Evolutionary conservation across 2,329 filamentous ascomycete species (phyloP).

Genomic region (Karstenula rhodostoma): DNA sequence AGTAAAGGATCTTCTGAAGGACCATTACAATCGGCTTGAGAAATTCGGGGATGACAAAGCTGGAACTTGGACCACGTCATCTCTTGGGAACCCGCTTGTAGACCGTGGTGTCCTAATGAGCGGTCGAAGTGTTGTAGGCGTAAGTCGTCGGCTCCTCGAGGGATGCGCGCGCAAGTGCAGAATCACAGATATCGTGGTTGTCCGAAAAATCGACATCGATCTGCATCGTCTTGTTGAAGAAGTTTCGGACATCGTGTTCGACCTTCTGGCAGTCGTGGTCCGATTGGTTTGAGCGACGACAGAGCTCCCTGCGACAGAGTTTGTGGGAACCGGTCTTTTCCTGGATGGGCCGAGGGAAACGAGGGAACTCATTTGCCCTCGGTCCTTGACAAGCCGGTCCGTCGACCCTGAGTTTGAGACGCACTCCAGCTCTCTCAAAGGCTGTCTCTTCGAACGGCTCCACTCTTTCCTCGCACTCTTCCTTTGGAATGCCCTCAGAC

Average conservation of each 20-base stretch:
- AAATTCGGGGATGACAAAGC: background rate
- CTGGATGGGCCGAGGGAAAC: background rate
- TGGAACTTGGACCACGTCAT: background rate
- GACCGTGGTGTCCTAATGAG: background rate
- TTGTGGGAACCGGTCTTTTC: background rate
- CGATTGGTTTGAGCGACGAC: background rate
- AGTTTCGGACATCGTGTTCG: background rate
- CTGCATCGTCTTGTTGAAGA: background rate
- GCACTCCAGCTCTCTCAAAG: background rate
- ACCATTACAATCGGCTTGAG: background rate
- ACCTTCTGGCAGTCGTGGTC: slow-evolving; percentile 1
- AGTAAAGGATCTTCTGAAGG: too few relatives aligned
- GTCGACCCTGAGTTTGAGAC: background rate
- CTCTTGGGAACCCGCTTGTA: background rate
- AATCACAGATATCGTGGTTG: background rate
- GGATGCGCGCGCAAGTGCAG: background rate
- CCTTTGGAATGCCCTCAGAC: background rate
- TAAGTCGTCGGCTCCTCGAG: background rate
- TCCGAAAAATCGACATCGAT: slow-evolving; percentile 2
- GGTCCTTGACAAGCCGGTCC: background rate
- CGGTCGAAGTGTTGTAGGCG: background rate
- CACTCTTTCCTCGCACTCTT: background rate
- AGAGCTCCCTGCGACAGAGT: background rate
- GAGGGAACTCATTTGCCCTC: background rate
- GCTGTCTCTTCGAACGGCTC: background rate